Percentiles rank a stretch among this genome's conserved stretches.
Evolutionary conservation across 2,329 filamentous ascomycete genomes (phyloP).

Genomic region (Trichoderma sp.): DNA sequence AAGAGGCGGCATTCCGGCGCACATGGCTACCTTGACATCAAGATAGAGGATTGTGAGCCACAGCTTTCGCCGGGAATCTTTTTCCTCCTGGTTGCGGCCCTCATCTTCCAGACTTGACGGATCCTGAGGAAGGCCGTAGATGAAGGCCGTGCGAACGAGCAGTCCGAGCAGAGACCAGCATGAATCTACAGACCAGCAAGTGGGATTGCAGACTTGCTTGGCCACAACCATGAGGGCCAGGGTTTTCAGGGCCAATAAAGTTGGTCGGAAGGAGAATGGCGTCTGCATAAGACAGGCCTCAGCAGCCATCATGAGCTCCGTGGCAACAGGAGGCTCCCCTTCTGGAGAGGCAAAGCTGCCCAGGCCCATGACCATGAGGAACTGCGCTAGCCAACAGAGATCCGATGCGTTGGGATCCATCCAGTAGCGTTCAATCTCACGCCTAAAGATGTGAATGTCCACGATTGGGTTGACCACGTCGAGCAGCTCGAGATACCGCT

Average conservation of each 20-base stretch:
- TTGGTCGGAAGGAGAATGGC: slow-evolving; percentile 41
- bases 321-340: slow-evolving; percentile 36
- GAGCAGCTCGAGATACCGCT: slow-evolving; percentile 35
- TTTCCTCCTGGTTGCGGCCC: slow-evolving; percentile 30
- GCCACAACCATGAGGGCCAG: slow-evolving; percentile 39
- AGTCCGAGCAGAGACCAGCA: slow-evolving; percentile 39
- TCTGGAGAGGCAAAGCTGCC: slow-evolving; percentile 36
- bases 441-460: slow-evolving; percentile 33
- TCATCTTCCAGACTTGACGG: slow-evolving; percentile 30
- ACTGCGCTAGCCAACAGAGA: slow-evolving; percentile 38
- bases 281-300: slow-evolving; percentile 42
- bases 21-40: slow-evolving; percentile 40
- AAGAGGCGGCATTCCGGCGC: slow-evolving; percentile 39
- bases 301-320: slow-evolving; percentile 40
- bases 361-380: slow-evolving; percentile 40
- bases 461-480: slow-evolving; percentile 39
- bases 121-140: slow-evolving; percentile 39
- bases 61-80: slow-evolving; percentile 33
- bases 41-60: slow-evolving; percentile 41
- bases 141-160: slow-evolving; percentile 38
- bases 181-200: slow-evolving; percentile 41
- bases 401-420: slow-evolving; percentile 32
- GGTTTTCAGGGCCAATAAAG: slow-evolving; percentile 34
- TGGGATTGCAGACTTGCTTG: slow-evolving; percentile 41
- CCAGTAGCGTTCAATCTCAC: slow-evolving; percentile 38